A percentile compares a stretch with the other conserved stretches of the same genome.
Conservation (phyloP, 805 yeast genomes). For the Wickerhamomyces bovis region DNA sequence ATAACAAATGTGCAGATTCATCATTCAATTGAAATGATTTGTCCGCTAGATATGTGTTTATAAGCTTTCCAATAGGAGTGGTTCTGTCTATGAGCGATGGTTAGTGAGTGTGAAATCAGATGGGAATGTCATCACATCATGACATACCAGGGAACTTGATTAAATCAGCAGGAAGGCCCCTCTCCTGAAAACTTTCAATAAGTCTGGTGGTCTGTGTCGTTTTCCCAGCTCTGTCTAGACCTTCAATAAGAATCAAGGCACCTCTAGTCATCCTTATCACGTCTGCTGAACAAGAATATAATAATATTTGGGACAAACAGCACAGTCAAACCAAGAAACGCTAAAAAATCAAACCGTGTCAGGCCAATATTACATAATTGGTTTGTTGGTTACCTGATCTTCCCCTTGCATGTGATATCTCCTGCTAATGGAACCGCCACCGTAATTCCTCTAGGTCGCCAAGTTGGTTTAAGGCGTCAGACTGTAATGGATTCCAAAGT, state of each 20-base stretch:
- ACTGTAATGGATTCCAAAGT: constrained; percentile 15
- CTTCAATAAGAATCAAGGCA: constrained; percentile 75
- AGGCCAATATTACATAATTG: neutral
- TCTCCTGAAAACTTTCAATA: constrained; percentile 23
- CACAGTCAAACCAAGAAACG: neutral
- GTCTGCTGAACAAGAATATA: neutral
- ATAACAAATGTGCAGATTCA: constrained; percentile 78
- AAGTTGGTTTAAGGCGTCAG: constrained; percentile 22
- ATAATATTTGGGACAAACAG: neutral
- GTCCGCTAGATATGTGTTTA: constrained; percentile 64
- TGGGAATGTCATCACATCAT: neutral
- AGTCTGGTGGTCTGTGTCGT: constrained; percentile 66
- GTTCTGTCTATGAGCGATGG: constrained; percentile 45
- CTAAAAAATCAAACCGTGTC: neutral
- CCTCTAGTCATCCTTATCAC: constrained; percentile 44
- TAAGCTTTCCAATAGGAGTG: constrained; percentile 74
- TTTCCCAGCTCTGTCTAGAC: constrained; percentile 92
- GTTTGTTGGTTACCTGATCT: neutral
- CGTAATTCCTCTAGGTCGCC: constrained; percentile 16
- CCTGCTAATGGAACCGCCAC: neutral
- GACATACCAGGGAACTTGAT: constrained; percentile 64
- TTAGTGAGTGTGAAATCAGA: neutral
- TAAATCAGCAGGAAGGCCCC: constrained; percentile 36
- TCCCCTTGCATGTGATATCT: neutral
- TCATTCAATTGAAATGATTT: constrained; percentile 50